Evolutionary conservation across 1,284 basidiomycete genomes (phyloP), one percentile per base, ranked within the genome.

Genomic region (Takashimella tepidaria): DNA sequence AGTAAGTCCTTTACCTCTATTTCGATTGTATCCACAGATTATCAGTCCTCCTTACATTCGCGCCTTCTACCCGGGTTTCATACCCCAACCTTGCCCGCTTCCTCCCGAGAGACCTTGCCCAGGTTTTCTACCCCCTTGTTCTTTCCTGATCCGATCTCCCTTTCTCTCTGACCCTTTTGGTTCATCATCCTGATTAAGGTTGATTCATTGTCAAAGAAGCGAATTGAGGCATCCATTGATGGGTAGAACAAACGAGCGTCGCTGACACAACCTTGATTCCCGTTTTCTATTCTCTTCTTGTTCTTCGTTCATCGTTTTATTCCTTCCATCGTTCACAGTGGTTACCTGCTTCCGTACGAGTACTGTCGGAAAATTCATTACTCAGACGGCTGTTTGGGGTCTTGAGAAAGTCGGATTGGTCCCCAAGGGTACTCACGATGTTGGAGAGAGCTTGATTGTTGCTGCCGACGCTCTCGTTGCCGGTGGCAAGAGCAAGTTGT

Each of bases 391-490:
- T 1, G 81, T 97, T 47, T 83, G 86, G 76, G 48, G 86, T 3
- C 77, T 96, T 68, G 95, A 98, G 79, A 79, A 82, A 72, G 1
- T 91, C 40, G 84, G 89, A 2, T 42, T 97, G 11, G 79, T 92
- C 4, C 95, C 96, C 49, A 92, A 95, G 81, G 96, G 95, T 41
- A 98, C 96, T 0, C 85, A 81, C 72, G 85, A 90, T 57, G 91
- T 98, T 48, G 90, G 90, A 59, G 92, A 95, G 78, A 83, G 85
- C 49, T 79, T 98, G 61, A 92, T 91, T 77, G 76, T 87, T 37
- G 93, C 95, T 6, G 87, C 80, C 19, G 83, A 85, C 42, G 81
- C 88, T 2, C 79, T 97, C 8, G 88, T 95, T 22, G 82, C 82
- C 63, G 91, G 92, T 69, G 95, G 93, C 25, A 84, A 86, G 74